Conservation (phyloP, 73 alveolate genomes). For the Vitrella brassicaformis region DNA sequence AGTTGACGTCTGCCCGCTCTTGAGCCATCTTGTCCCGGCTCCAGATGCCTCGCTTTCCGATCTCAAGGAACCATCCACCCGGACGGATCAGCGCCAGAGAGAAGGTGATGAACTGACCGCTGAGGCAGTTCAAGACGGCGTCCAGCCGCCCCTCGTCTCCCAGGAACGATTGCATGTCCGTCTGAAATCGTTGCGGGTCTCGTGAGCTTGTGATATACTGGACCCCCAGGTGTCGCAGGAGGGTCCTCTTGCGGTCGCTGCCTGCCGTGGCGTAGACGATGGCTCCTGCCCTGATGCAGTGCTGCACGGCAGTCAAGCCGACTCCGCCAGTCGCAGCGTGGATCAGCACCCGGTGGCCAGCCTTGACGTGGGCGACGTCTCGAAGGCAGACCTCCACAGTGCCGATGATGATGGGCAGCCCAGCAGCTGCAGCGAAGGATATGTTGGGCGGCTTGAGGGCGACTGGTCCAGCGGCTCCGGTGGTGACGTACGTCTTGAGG, state of each 20-base stretch:
- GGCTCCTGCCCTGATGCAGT: conserved; percentile 37
- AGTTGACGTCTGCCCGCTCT: conserved; percentile 5
- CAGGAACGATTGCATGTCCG: neutral
- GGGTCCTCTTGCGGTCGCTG: conserved; percentile 18
- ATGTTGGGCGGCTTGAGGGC: neutral
- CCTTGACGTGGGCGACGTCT: conserved; percentile 3
- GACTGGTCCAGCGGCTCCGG: conserved; percentile 9
- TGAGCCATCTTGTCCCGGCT: conserved; percentile 20
- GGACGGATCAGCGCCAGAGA: neutral
- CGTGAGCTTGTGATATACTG: conserved; percentile 18
- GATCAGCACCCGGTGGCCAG: conserved; percentile 35
- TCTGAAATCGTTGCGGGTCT: conserved; percentile 1
- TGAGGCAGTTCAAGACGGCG: conserved; percentile 22
- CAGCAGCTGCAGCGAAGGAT: conserved; percentile 12
- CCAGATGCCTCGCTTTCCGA: conserved; percentile 34
- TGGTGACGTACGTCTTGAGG: conserved; percentile 4
- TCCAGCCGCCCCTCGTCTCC: conserved; percentile 3
- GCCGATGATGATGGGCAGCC: conserved; percentile 6
- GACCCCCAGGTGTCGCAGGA: conserved; percentile 27
- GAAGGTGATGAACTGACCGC: conserved; percentile 11
- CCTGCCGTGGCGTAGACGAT: conserved; percentile 31
- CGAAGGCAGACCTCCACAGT: conserved; percentile 24
- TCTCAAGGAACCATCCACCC: neutral
- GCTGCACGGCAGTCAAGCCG: conserved; percentile 33
- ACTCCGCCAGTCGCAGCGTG: conserved; percentile 38